Evolutionary conservation across 345 rosid species (phyloP).

Genomic region (Pseudoturritis turrita): DNA sequence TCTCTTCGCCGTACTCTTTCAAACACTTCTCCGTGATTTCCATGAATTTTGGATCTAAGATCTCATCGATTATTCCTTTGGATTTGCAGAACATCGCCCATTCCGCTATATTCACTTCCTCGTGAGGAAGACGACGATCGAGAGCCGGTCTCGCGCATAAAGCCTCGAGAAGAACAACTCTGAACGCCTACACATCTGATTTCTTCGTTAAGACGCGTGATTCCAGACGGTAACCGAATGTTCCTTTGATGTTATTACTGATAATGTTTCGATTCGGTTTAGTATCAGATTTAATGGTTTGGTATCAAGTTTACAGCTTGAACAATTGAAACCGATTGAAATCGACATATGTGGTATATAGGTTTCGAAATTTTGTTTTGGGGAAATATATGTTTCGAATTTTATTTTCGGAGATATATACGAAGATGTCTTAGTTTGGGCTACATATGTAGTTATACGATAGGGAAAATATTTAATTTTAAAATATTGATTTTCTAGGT

Average conservation of each 20-base stretch:
- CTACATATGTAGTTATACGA: no score
- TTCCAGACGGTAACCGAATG: constrained; percentile 24
- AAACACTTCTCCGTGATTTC: constrained; percentile 58
- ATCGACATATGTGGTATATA: no score
- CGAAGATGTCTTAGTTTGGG: no score
- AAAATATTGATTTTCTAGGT: no score
- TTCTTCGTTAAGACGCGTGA: constrained; percentile 18
- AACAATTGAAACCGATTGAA: no score
- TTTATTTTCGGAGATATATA: no score
- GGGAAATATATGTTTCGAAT: no score
- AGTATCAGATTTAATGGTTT: no score
- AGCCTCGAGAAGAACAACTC: constrained; percentile 30
- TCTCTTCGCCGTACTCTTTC: constrained; percentile 41
- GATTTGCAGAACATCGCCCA: constrained; percentile 19
- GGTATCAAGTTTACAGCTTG: no score
- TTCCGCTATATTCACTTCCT: constrained; percentile 23
- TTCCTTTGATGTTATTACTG: constrained; percentile 25
- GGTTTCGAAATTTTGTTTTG: no score
- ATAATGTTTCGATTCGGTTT: no score
- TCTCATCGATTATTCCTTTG: constrained; percentile 9
- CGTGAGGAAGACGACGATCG: neutral
- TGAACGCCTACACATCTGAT: constrained; percentile 26
- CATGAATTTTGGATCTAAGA: constrained; percentile 26
- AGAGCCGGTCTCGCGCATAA: constrained; percentile 33
- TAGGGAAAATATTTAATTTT: no score